Evolutionary conservation across 257 asterid genomes (phyloP).

Genomic region (Solanum clarkiae): DNA sequence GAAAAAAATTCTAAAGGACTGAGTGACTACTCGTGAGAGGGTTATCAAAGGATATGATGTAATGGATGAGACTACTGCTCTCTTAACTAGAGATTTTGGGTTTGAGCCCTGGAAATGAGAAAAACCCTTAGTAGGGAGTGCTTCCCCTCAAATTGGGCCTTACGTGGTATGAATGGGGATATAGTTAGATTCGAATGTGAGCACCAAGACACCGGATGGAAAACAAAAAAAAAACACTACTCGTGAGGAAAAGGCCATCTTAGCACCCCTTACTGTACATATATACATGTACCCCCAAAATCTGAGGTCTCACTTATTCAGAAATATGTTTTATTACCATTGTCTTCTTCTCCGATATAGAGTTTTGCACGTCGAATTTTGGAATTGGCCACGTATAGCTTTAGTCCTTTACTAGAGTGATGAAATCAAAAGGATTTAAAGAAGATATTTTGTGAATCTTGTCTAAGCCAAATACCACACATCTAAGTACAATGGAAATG

Average conservation of each 20-base stretch:
- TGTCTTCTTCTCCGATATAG: conserved; percentile 10
- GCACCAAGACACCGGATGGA: too few relatives aligned
- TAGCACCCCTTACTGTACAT: not conserved
- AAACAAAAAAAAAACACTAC: not conserved
- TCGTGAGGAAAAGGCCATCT: not conserved
- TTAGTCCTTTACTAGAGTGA: not conserved
- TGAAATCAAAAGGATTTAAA: not conserved
- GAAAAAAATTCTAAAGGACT: not conserved
- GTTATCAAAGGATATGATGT: too few relatives aligned
- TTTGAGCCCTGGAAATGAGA: too few relatives aligned
- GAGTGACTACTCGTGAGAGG: not conserved
- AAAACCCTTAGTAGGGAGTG: too few relatives aligned
- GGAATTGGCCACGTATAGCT: not conserved
- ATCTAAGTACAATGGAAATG: not conserved
- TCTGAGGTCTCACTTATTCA: not conserved
- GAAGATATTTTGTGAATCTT: not conserved
- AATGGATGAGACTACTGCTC: fast-evolving
- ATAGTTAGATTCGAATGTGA: too few relatives aligned
- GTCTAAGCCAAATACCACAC: not conserved
- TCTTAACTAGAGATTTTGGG: too few relatives aligned
- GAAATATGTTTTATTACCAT: not conserved
- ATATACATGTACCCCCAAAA: not conserved
- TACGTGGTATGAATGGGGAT: too few relatives aligned
- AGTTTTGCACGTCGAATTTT: conserved; percentile 5
- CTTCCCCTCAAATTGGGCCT: too few relatives aligned